phyloP scores from a whole-genome alignment of 331 rosid genomes.

The Malus hybrid region DNA sequence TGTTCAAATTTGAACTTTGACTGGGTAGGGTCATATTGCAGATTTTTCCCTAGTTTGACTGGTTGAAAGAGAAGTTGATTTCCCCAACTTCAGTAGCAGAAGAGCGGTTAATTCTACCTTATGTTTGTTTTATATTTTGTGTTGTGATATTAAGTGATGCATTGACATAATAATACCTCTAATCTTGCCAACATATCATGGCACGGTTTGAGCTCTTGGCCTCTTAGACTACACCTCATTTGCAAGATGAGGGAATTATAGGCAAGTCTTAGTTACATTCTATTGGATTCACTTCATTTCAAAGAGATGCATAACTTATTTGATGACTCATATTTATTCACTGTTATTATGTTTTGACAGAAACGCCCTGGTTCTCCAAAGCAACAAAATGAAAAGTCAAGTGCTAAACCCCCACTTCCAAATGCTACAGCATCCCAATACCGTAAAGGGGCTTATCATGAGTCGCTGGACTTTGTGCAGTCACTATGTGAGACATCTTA shows the following conservation, averaged over 20 bases:
- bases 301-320: slow-evolving; percentile 4
- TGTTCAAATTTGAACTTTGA: not conserved
- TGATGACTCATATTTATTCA: not conserved
- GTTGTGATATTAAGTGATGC: not conserved
- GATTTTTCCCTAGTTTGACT: not conserved
- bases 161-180: not conserved
- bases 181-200: not conserved
- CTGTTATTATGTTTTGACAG: slow-evolving; percentile 41
- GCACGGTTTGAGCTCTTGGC: not conserved
- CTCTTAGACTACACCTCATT: not conserved
- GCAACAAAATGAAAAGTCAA: slow-evolving; percentile 60
- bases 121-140: not conserved
- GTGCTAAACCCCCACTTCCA: slow-evolving; percentile 82
- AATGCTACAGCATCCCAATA: slow-evolving; percentile 42
- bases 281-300: not conserved
- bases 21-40: not conserved
- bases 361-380: slow-evolving; percentile 73
- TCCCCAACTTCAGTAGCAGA: not conserved
- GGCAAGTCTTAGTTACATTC: not conserved
- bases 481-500: slow-evolving; percentile 85
- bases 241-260: not conserved
- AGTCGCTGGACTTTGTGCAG: slow-evolving; percentile 78
- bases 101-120: not conserved
- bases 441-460: slow-evolving; percentile 59
- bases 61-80: not conserved